Percentiles rank a stretch among this genome's conserved stretches.
These are phyloP conservation scores for Rutstroemia sp. DNA, from an alignment of 2,329 filamentous ascomycete genomes.

Conservation along the genomic window DNA sequence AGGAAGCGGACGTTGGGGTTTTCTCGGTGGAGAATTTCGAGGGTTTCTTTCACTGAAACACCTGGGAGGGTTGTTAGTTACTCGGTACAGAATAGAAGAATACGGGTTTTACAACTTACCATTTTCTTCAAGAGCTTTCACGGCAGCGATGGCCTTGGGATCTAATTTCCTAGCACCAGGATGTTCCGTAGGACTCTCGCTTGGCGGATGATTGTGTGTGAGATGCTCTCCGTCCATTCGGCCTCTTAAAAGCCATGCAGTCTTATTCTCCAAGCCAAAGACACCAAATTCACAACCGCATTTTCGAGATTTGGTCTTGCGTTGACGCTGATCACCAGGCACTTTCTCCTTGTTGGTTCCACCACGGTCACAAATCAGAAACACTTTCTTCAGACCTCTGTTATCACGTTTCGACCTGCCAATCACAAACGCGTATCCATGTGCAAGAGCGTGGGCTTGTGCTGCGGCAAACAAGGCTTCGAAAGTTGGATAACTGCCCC, in stretches of 20 bases:
- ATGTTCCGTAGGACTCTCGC: conserved; percentile 59
- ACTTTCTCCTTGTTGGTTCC: conserved; percentile 50
- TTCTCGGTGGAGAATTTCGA: conserved; percentile 57
- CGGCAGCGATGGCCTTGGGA: conserved; percentile 60
- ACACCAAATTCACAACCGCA: conserved; percentile 65
- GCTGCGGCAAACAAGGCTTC: conserved; percentile 59
- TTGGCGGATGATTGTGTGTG: conserved; percentile 57
- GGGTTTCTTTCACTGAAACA: conserved; percentile 57
- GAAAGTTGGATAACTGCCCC: conserved; percentile 56
- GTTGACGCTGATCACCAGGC: conserved; percentile 34
- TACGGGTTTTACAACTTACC: conserved; percentile 38
- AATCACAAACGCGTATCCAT: conserved; percentile 62
- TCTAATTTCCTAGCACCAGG: conserved; percentile 59
- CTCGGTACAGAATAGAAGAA: conserved; percentile 2
- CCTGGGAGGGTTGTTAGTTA: conserved; percentile 40
- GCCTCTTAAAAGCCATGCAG: conserved; percentile 60
- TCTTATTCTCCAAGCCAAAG: conserved; percentile 60
- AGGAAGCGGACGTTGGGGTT: conserved; percentile 57
- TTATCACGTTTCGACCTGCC: conserved; percentile 59
- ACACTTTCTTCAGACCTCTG: conserved; percentile 58
- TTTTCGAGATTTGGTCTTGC: conserved; percentile 62
- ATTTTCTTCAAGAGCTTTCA: conserved; percentile 58
- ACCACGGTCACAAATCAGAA: conserved; percentile 60
- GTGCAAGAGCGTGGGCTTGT: conserved; percentile 57
- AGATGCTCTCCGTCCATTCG: conserved; percentile 52